Conservation (phyloP, 2,329 filamentous ascomycete species). For the Fusarium devonianum region DNA sequence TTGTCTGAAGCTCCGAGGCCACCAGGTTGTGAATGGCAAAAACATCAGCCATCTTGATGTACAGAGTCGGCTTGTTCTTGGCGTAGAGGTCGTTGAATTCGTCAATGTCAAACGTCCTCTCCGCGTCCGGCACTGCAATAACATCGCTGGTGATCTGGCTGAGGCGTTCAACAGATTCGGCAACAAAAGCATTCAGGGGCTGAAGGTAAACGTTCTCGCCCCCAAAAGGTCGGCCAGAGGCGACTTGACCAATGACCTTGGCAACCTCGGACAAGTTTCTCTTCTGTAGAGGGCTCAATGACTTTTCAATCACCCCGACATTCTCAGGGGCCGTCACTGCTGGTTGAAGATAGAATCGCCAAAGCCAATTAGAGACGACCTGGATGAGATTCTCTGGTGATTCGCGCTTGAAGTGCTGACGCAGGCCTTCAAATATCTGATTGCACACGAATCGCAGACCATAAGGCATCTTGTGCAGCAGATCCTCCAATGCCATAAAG, state of each 20-base stretch:
- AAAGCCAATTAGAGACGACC: conserved; percentile 88
- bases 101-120: conserved; percentile 95
- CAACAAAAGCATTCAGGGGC: conserved; percentile 90
- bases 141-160: conserved; percentile 77
- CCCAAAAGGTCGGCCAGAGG: conserved; percentile 87
- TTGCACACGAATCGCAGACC: conserved; percentile 87
- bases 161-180: conserved; percentile 82
- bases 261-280: conserved; percentile 88
- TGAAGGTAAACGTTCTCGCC: conserved; percentile 96
- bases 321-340: conserved; percentile 90
- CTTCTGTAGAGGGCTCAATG: conserved; percentile 89
- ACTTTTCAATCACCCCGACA: conserved; percentile 89
- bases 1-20: conserved; percentile 75
- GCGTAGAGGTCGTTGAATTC: conserved; percentile 98
- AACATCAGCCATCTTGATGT: conserved; percentile 98
- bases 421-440: conserved; percentile 82
- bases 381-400: conserved; percentile 80
- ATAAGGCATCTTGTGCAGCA: conserved; percentile 88
- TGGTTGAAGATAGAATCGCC: conserved; percentile 92
- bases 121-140: conserved; percentile 84
- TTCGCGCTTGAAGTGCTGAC: conserved; percentile 80
- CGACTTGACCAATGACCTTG: conserved; percentile 89
- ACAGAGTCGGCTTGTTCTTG: conserved; percentile 95
- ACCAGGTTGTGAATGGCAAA: conserved; percentile 94
- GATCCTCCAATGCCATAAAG: conserved; percentile 80